Evolutionary conservation across 208 protist genomes (phyloP), one percentile per base, ranked within the genome.

Genomic region (Acanthamoeba lenticulata): DNA sequence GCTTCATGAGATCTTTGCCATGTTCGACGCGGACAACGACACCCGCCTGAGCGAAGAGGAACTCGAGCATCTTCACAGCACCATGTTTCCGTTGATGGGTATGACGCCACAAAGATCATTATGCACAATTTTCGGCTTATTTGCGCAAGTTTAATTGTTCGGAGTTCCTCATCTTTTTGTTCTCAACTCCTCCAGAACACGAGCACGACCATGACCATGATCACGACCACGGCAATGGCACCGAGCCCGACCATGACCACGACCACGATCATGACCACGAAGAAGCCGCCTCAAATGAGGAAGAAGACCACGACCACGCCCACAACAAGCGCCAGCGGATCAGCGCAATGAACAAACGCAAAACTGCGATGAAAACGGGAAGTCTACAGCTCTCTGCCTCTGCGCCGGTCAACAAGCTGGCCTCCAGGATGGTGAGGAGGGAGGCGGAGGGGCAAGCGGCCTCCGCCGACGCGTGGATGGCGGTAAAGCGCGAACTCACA

Each of bases 231-330:
- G 52, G 21, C 11, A 11, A 60, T 60, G 52, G 38, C 65, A 21
- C 29, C 9, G 65, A 74, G 1, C 65, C 29, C 36, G 65, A 74
- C n/a, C 65, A 74, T 21, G 65, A 74, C n/a, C 32, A 74, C 7
- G 65, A 74, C n/a, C 32, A 74, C 7, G n/a, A 13, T 11, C 32
- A 74, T 29, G 65, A 29, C n/a, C 5, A 6, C 32, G 24, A 38
- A 11, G 36, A 40, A 3, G 19, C 32, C 3, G 11, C 15, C 65
- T 74, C 36, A 36, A 29, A 34, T 42, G 36, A 19, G 1, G 77
- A 86, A 21, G 77, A 86, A 21, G 77, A 86, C 40, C 77, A 86
- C 32, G 77, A 86, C 77, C 77, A 86, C 11, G 77, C 38, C 77
- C 77, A 86, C 45, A 55, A 55, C 45, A 45, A 49, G 42, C 42